Evolutionary conservation across 805 yeast genomes (phyloP).

Genomic region (Kodamaea lidongshanica): DNA sequence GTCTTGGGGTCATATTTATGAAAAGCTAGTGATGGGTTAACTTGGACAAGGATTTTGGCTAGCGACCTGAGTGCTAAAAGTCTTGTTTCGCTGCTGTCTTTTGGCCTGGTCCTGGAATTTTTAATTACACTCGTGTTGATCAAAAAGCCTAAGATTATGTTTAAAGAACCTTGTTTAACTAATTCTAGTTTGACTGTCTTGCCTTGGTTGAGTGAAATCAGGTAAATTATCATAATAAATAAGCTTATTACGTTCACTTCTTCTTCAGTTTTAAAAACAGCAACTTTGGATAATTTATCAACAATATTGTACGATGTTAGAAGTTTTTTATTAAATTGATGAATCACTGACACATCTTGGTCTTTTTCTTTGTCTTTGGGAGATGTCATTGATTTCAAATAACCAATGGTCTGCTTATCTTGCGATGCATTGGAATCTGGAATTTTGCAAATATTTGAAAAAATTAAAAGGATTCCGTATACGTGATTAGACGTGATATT

Average conservation of each 20-base stretch:
- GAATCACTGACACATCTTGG: constrained; percentile 21
- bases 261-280: constrained; percentile 13
- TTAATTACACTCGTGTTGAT: constrained; percentile 22
- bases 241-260: constrained; percentile 14
- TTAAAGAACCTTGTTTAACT: constrained; percentile 43
- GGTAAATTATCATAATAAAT: constrained; percentile 28
- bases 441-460: constrained; percentile 35
- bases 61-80: constrained; percentile 35
- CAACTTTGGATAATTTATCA: constrained; percentile 14
- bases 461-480: constrained; percentile 38
- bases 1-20: constrained; percentile 35
- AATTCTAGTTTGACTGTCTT: constrained; percentile 26
- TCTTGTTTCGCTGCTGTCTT: constrained; percentile 18
- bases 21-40: constrained; percentile 38
- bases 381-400: constrained; percentile 31
- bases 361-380: constrained; percentile 20
- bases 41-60: constrained; percentile 41
- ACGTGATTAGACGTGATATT: no score
- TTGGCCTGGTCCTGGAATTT: constrained; percentile 17
- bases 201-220: constrained; percentile 25
- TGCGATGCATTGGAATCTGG: constrained; percentile 18
- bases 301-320: constrained; percentile 19
- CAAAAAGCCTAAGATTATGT: constrained; percentile 34
- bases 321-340: constrained; percentile 27
- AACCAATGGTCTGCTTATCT: constrained; percentile 29